A percentile compares a stretch with the other conserved stretches of the same genome.
Evolutionary conservation across 768 basidiomycete genomes (phyloP).

Genomic region (Heimioporus sp.): DNA sequence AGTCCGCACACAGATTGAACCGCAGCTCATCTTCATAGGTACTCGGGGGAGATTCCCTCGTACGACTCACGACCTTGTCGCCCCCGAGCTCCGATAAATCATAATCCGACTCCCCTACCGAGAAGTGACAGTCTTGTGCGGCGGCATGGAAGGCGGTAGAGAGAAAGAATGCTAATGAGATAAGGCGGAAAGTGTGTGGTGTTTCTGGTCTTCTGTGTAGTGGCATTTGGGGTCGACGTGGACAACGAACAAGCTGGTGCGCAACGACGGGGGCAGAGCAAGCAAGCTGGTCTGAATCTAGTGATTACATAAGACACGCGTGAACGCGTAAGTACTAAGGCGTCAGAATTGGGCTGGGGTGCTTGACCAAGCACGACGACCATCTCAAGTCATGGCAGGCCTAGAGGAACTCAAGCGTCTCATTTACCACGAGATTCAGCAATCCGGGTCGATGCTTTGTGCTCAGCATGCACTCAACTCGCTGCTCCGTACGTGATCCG

Average conservation of each 20-base stretch:
- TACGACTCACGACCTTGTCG: constrained; percentile 48
- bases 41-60: constrained; percentile 63
- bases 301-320: constrained; percentile 32
- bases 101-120: constrained; percentile 44
- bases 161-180: constrained; percentile 19
- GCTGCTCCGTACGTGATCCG: constrained; percentile 56
- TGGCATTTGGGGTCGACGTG: constrained; percentile 18
- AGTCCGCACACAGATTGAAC: constrained; percentile 67
- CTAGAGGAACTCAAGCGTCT: constrained; percentile 50
- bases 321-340: constrained; percentile 18
- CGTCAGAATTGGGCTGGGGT: constrained; percentile 14
- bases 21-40: constrained; percentile 53
- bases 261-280: neutral
- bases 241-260: neutral
- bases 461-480: constrained; percentile 86
- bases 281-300: neutral
- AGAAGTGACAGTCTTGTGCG: constrained; percentile 50
- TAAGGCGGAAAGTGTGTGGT: neutral
- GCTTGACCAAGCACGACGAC: constrained; percentile 14
- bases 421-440: constrained; percentile 81
- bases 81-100: constrained; percentile 59
- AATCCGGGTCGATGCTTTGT: constrained; percentile 78
- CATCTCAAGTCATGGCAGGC: constrained; percentile 47
- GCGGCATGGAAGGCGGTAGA: constrained; percentile 20
- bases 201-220: constrained; percentile 11